Evolutionary conservation across 139 green algal species (phyloP).

Genomic region (Chlorella sp.): DNA sequence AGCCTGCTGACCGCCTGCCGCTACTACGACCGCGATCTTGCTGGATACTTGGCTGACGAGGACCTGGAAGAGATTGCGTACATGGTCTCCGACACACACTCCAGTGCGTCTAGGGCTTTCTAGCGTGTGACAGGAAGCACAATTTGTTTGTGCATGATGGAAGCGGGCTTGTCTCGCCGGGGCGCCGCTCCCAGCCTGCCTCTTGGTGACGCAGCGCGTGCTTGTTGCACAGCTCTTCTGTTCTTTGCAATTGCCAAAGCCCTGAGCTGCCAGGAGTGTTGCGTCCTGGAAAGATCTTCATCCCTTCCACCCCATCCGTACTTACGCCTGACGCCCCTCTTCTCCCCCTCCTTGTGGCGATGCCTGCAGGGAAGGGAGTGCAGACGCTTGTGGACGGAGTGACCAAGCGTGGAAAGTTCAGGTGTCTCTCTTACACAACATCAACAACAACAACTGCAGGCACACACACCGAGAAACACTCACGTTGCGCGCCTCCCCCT

Average conservation of each 20-base stretch:
- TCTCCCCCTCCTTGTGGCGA: neutral
- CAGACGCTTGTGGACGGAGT: slow-evolving; percentile 59
- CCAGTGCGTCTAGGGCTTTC: slow-evolving; percentile 47
- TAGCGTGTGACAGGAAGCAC: neutral
- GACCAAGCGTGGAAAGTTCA: slow-evolving; percentile 50
- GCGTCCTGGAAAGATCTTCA: neutral
- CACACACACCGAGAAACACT: neutral
- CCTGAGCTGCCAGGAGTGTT: too few species aligned
- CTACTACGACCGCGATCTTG: slow-evolving; percentile 62
- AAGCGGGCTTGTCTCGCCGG: neutral
- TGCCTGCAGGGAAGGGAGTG: slow-evolving; percentile 49
- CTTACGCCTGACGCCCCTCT: neutral
- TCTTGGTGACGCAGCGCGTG: too few species aligned
- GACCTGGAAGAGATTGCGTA: slow-evolving; percentile 74
- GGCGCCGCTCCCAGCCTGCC: neutral
- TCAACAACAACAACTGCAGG: neutral
- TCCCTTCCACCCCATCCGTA: neutral
- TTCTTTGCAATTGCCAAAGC: neutral
- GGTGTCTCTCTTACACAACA: slow-evolving; percentile 23
- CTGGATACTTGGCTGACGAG: slow-evolving; percentile 59
- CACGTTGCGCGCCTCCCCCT: neutral
- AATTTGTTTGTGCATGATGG: neutral
- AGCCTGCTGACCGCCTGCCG: slow-evolving; percentile 57
- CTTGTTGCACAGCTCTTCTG: too few species aligned
- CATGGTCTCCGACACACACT: slow-evolving; percentile 54